Evolutionary conservation across 73 alveolate genomes (phyloP).

Genomic region (Paraurostyla sp.): DNA sequence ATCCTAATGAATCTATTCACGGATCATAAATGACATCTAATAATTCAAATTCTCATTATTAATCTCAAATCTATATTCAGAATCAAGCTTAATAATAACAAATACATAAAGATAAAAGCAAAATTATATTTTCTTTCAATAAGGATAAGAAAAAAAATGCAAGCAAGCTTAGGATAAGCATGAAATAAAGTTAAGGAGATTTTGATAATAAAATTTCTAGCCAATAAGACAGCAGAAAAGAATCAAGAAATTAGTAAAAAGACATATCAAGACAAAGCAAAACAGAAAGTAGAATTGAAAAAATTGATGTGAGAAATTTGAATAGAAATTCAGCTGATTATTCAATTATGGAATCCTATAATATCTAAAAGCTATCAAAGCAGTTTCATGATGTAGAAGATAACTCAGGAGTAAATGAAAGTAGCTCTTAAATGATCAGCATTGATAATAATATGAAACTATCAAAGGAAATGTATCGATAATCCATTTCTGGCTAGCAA

Average conservation of each 20-base stretch:
- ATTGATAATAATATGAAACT: not conserved
- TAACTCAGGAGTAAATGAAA: no score
- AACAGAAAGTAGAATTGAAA: not conserved
- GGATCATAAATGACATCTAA: conserved; percentile 9
- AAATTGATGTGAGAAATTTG: not conserved
- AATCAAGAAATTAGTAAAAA: not conserved
- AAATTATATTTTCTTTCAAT: conserved; percentile 1
- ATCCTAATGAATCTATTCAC: not conserved
- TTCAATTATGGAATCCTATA: no score
- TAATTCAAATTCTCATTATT: not conserved
- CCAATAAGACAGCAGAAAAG: not conserved
- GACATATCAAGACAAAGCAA: not conserved
- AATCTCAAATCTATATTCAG: not conserved
- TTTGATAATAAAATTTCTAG: not conserved
- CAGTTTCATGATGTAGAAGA: no score
- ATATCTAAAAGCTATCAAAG: no score
- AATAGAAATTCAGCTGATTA: not conserved
- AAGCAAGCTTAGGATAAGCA: not conserved
- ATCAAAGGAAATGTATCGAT: conserved; percentile 3
- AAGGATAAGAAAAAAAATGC: not conserved
- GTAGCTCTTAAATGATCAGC: not conserved
- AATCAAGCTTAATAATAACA: not conserved
- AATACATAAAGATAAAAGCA: not conserved
- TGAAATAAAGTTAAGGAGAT: not conserved
- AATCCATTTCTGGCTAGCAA: not conserved